phyloP scores from a whole-genome alignment of 768 basidiomycete genomes.

The Kockovaella imperatae region DNA sequence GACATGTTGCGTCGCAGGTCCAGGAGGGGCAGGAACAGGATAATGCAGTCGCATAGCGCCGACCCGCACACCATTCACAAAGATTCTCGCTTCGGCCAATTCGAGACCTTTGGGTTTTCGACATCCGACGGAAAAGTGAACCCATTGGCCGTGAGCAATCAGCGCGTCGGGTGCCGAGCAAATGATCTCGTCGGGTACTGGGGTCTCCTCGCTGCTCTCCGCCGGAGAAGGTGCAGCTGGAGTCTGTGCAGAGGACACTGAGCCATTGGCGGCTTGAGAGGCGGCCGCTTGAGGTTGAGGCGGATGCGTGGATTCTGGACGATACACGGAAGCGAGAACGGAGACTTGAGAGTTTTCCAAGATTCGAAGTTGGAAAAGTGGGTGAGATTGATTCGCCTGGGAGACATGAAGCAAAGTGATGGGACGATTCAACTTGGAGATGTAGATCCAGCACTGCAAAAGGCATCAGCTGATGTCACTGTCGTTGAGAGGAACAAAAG shows the following conservation, averaged over 20 bases:
- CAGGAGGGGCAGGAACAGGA: slow-evolving; percentile 16
- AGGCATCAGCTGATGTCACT: not conserved
- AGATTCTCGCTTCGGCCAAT: slow-evolving; percentile 25
- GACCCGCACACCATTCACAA: slow-evolving; percentile 37
- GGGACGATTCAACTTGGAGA: slow-evolving; percentile 37
- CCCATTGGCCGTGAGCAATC: slow-evolving; percentile 40
- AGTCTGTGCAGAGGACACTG: not conserved
- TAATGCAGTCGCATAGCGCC: slow-evolving; percentile 32
- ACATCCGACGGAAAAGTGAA: slow-evolving; percentile 34
- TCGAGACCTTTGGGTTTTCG: slow-evolving; percentile 28
- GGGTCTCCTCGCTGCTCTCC: too few relatives aligned
- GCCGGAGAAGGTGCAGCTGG: not conserved
- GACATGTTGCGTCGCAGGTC: slow-evolving; percentile 5
- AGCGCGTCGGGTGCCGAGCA: slow-evolving; percentile 38
- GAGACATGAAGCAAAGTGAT: slow-evolving; percentile 35
- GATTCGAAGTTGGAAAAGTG: slow-evolving; percentile 35
- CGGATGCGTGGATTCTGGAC: not conserved
- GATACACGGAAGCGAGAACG: slow-evolving; percentile 17
- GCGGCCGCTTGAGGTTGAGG: too few relatives aligned
- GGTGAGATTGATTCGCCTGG: slow-evolving; percentile 19
- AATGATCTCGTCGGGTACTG: slow-evolving; percentile 25
- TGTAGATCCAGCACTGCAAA: slow-evolving; percentile 41
- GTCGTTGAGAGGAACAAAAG: not conserved
- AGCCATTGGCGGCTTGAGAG: slow-evolving; percentile 1
- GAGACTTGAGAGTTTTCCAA: slow-evolving; percentile 42